Evolutionary conservation across 768 basidiomycete genomes (phyloP), one percentile per base, ranked within the genome.

Genomic region (Lentinula boryana): DNA sequence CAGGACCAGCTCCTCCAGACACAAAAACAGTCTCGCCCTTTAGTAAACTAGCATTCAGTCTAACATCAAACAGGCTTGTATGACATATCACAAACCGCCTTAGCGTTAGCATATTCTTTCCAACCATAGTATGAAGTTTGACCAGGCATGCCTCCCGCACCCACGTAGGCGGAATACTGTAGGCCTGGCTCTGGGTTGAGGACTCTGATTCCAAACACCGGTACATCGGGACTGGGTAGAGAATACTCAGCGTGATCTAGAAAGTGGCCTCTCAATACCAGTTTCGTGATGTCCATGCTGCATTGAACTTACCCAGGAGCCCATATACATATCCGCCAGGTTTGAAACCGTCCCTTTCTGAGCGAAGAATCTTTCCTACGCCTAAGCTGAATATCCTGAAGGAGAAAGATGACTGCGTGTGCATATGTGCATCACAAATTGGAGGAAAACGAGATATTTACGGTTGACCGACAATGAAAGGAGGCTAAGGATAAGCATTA

Each of bases 121-220:
- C 69, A 69, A 10, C 67, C 69, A 53, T 27, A 46, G 48, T 66
- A 72, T 36, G 71, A 63, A 4, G 69, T 68, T 54, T 71, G 67
- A 1, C 73, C 73, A 63, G 36, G 27, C 27, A 84, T 84, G 12
- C 85, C 84, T 2, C 76, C 72, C 1, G 79, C 77, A 15, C 85
- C 83, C 32, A 83, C 66, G 63, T 78, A 83, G 0, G 70, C 70
- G 0, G 76, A 74, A 80, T 79, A 84, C 0, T 83, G 81, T 4
- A 85, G 67, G 76, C 64, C 58, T 75, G 69, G 63, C 82, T 81
- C 40, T 78, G 60, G 43, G 82, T 60, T 5, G 77, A 62, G 3
- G 51, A 43, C 33, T 5, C 8, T 55, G 71, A 64, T 9, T 61
- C 60, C 1, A 57, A 46, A 10, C 72, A 57, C 15, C 6, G 58